phyloP scores from a whole-genome alignment of 495 filamentous ascomycete genomes.

The Astrocystis sublimbata region DNA sequence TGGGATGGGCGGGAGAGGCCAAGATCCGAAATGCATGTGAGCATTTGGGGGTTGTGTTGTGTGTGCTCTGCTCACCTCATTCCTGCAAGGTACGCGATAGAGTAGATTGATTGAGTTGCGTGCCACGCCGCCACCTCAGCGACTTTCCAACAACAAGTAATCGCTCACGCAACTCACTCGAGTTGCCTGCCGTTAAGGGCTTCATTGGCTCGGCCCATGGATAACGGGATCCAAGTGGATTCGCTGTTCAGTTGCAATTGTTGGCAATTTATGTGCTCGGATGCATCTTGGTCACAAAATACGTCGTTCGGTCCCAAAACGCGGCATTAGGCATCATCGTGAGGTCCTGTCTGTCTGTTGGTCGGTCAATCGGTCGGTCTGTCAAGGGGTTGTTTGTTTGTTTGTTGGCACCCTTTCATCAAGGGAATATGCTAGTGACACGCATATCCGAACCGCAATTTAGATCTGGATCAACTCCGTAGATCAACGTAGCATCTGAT shows the following conservation, averaged over 20 bases:
- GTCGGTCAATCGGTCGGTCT: too few relatives aligned
- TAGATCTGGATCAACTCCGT: too few relatives aligned
- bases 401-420: too few relatives aligned
- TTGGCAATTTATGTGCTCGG: background rate
- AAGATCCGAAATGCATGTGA: conserved; percentile 8
- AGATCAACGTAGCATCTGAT: too few relatives aligned
- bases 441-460: too few relatives aligned
- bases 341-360: background rate
- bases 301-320: background rate
- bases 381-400: too few relatives aligned
- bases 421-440: too few relatives aligned
- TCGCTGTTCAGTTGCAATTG: background rate
- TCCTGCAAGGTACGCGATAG: conserved; percentile 16
- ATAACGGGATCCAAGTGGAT: background rate
- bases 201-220: background rate
- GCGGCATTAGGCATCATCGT: background rate
- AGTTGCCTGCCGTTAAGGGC: background rate
- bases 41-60: too few relatives aligned
- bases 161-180: too few relatives aligned
- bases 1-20: conserved; percentile 3
- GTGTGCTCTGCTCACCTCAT: conserved; percentile 13
- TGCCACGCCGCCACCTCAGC: background rate
- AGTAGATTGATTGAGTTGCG: too few relatives aligned
- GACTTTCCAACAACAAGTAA: too few relatives aligned
- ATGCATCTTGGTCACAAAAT: conserved; percentile 12